Evolutionary conservation across 2,329 filamentous ascomycete species (phyloP).

Genomic region (Talaromyces amestolkiae): DNA sequence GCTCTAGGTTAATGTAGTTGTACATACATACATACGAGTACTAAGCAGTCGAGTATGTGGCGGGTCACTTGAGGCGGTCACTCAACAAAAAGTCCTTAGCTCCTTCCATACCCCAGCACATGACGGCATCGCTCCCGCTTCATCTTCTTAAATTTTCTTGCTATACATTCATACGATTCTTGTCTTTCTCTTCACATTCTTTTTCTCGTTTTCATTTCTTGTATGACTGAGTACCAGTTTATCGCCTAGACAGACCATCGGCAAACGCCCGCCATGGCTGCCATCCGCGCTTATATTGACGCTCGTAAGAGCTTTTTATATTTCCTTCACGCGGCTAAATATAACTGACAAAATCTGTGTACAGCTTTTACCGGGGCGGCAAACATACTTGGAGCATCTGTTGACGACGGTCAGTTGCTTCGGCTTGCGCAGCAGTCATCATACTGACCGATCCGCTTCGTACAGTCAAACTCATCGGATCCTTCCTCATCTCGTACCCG

Average conservation of each 20-base stretch:
- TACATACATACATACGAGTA: background rate
- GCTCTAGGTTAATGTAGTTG: background rate
- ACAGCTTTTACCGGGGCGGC: conserved; percentile 56
- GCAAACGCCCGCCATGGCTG: conserved; percentile 16
- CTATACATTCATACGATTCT: background rate
- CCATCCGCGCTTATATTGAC: conserved; percentile 19
- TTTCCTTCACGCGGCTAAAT: background rate
- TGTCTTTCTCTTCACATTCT: background rate
- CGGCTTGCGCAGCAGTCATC: background rate
- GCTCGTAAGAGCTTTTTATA: conserved; percentile 14
- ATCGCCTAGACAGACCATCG: background rate
- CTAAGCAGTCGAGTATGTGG: background rate
- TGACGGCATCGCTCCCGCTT: conserved; percentile 19
- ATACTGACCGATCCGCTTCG: background rate
- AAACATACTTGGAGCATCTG: conserved; percentile 58
- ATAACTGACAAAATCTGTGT: conserved; percentile 9
- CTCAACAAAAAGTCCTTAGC: conserved; percentile 17
- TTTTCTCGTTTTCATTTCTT: conserved; percentile 7
- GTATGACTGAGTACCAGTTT: background rate
- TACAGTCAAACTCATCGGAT: conserved; percentile 86
- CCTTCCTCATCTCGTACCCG: conserved; percentile 89
- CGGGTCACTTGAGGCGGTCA: conserved; percentile 18
- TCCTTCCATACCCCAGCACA: conserved; percentile 10
- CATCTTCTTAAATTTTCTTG: background rate
- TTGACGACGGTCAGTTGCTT: conserved; percentile 58